Percentiles rank a stretch among this genome's conserved stretches.
Evolutionary conservation across 2,329 filamentous ascomycete genomes (phyloP).

Genomic region (Helotiales sp.): DNA sequence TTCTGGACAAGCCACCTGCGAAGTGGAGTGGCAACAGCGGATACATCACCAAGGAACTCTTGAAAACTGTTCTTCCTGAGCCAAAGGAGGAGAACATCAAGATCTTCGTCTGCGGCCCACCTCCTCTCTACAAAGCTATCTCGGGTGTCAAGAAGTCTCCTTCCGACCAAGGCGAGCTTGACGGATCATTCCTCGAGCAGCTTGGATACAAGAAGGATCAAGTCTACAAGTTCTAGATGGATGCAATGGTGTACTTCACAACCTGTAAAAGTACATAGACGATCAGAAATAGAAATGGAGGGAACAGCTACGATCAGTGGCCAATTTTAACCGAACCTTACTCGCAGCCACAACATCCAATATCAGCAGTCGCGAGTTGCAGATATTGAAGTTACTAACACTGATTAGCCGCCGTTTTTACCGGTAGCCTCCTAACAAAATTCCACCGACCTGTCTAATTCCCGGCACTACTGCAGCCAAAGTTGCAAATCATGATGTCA

Average conservation of each 20-base stretch:
- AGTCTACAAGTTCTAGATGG: conserved; percentile 87
- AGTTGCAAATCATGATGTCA: conserved; percentile 15
- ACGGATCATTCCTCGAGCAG: conserved; percentile 76
- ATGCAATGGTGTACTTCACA: background rate
- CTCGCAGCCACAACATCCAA: background rate
- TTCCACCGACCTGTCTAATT: background rate
- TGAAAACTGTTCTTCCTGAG: conserved; percentile 94
- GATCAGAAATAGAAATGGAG: background rate
- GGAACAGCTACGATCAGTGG: background rate
- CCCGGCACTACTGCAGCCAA: background rate
- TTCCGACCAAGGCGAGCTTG: conserved; percentile 90
- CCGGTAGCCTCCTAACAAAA: background rate
- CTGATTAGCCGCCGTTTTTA: background rate
- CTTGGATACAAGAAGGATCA: conserved; percentile 86
- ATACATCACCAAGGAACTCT: conserved; percentile 84
- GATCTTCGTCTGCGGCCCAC: conserved; percentile 94
- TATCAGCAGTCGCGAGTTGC: background rate
- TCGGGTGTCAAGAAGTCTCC: conserved; percentile 89
- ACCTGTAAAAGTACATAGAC: conserved; percentile 15
- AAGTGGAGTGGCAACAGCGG: conserved; percentile 82
- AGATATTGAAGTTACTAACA: background rate
- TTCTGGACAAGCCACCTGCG: conserved; percentile 78
- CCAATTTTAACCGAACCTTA: background rate
- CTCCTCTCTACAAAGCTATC: conserved; percentile 90
- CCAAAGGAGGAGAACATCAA: conserved; percentile 93